phyloP scores from a whole-genome alignment of 2,329 filamentous ascomycete species.

The Delphinella strobiligena region DNA sequence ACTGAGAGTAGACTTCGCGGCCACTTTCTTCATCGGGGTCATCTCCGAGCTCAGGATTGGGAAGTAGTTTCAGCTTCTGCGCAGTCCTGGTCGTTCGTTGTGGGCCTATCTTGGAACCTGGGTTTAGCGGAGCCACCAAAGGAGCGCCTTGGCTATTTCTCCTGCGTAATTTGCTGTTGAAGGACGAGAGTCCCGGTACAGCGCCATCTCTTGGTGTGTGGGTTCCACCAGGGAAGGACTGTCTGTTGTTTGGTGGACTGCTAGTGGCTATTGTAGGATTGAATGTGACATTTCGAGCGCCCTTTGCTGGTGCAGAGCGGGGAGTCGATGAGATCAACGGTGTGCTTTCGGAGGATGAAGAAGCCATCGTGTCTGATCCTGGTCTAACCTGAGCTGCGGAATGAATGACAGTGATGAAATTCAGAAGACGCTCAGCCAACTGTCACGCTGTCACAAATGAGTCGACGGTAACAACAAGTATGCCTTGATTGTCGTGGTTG shows the following conservation, averaged over 20 bases:
- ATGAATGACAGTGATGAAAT: too few relatives aligned
- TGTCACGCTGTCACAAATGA: too few relatives aligned
- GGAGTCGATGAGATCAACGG: conserved; percentile 7
- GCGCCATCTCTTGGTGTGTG: conserved; percentile 29
- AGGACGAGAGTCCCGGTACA: conserved; percentile 56
- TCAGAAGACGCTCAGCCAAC: too few relatives aligned
- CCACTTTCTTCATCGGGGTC: conserved; percentile 83
- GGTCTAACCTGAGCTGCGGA: too few relatives aligned
- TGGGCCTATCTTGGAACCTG: conserved; percentile 67
- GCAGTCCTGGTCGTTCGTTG: conserved; percentile 91
- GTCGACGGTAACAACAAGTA: too few relatives aligned
- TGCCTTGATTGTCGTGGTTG: too few relatives aligned
- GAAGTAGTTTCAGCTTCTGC: conserved; percentile 94
- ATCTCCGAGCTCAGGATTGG: conserved; percentile 72
- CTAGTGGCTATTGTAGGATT: conserved; percentile 47
- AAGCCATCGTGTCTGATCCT: too few relatives aligned
- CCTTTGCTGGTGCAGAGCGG: conserved; percentile 13
- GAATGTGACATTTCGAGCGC: conserved; percentile 61
- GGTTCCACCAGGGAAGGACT: conserved; percentile 22
- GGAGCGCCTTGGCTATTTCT: conserved; percentile 70
- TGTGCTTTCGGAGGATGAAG: conserved; percentile 7
- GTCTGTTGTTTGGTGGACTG: conserved; percentile 25
- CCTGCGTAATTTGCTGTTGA: conserved; percentile 79
- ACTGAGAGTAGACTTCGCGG: conserved; percentile 93
- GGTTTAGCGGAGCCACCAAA: conserved; percentile 28